Percentiles rank a stretch among this genome's conserved stretches.
These are phyloP conservation scores for Clavispora vitiphila DNA, from an alignment of 805 yeast genomes.

Conservation along the genomic window DNA sequence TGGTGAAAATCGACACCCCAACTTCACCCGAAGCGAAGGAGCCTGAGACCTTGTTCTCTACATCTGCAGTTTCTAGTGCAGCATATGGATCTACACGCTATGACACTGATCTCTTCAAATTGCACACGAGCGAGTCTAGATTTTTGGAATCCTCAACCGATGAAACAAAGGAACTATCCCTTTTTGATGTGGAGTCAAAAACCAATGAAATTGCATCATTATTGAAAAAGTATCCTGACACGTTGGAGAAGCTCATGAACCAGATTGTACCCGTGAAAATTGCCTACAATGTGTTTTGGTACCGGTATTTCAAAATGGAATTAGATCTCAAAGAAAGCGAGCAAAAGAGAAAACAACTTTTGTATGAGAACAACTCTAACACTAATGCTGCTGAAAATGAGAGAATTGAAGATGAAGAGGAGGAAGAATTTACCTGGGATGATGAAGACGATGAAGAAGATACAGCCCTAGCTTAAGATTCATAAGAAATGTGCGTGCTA, in stretches of 20 bases:
- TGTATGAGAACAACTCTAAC: constrained; percentile 28
- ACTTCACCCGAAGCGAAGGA: constrained; percentile 7
- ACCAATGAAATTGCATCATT: constrained; percentile 48
- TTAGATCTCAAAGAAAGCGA: constrained; percentile 56
- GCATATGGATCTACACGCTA: constrained; percentile 35
- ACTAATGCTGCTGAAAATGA: constrained; percentile 35
- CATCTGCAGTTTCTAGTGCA: constrained; percentile 14
- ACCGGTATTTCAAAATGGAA: constrained; percentile 55
- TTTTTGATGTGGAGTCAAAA: constrained; percentile 42
- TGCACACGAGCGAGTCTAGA: constrained; percentile 29
- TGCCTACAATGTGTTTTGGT: constrained; percentile 67
- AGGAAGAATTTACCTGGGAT: constrained; percentile 49
- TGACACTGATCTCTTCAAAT: constrained; percentile 34
- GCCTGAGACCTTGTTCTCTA: constrained; percentile 18
- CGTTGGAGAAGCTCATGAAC: constrained; percentile 52
- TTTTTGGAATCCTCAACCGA: constrained; percentile 16
- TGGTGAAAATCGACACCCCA: constrained; percentile 24
- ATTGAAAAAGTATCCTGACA: constrained; percentile 41
- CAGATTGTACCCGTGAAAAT: constrained; percentile 62
- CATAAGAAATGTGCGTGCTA: neutral
- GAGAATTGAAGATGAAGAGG: constrained; percentile 45
- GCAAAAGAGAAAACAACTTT: constrained; percentile 56
- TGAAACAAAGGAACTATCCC: constrained; percentile 8
- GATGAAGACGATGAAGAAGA: constrained; percentile 47
- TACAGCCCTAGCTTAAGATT: constrained; percentile 3